These are phyloP conservation scores for Ilyonectria destructans DNA, from an alignment of 2,329 filamentous ascomycete genomes.

Conservation along the genomic window DNA sequence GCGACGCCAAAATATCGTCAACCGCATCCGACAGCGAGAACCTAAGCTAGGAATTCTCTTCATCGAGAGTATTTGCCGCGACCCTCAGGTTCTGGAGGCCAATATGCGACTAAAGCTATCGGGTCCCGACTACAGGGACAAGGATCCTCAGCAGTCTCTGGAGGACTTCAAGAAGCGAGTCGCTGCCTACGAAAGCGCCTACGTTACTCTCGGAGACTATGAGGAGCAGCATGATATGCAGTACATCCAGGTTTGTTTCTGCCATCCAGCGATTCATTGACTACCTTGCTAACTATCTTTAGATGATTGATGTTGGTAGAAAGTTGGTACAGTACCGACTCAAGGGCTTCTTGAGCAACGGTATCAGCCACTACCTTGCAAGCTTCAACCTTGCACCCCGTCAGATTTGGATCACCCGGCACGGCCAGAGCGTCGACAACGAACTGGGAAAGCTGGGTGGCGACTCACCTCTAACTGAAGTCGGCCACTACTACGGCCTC, in stretches of 20 bases:
- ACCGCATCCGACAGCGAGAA: conserved; percentile 86
- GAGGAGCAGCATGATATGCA: conserved; percentile 94
- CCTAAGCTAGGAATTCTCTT: conserved; percentile 94
- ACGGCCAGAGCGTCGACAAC: conserved; percentile 94
- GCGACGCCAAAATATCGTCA: conserved; percentile 86
- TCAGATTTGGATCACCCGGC: conserved; percentile 98
- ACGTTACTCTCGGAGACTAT: conserved; percentile 90
- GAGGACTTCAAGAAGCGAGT: conserved; percentile 95
- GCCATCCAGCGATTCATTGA: too few relatives aligned
- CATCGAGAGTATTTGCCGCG: conserved; percentile 93
- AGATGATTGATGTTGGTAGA: conserved; percentile 97
- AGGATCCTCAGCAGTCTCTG: conserved; percentile 88
- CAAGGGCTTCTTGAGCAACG: conserved; percentile 91
- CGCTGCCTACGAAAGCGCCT: conserved; percentile 93
- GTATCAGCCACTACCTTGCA: conserved; percentile 94
- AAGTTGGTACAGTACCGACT: conserved; percentile 94
- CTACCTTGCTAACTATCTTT: conserved; percentile 46
- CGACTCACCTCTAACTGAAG: conserved; percentile 86
- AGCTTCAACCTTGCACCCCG: conserved; percentile 97
- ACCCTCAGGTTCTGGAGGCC: conserved; percentile 87
- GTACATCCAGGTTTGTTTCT: conserved; percentile 80
- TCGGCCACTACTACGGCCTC: conserved; percentile 84
- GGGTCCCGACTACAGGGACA: conserved; percentile 95
- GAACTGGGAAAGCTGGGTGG: conserved; percentile 91
- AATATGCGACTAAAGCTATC: conserved; percentile 98